phyloP scores from a whole-genome alignment of 768 basidiomycete species.

The Lentinula boryana region DNA sequence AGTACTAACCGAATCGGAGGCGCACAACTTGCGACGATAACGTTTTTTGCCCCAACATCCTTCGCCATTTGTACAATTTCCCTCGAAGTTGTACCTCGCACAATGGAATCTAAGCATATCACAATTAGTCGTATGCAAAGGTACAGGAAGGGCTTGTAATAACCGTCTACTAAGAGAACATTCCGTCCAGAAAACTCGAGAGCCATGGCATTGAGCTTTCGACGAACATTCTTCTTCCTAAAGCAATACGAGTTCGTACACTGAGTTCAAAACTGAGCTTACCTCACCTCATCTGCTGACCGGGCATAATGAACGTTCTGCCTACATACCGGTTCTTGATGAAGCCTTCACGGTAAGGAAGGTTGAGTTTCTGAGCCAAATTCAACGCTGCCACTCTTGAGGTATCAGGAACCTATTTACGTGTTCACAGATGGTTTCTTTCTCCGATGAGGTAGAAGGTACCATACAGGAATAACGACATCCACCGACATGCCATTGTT shows the following conservation, averaged over 20 bases:
- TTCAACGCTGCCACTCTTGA: constrained; percentile 95
- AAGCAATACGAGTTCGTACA: not conserved
- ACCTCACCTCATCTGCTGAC: constrained; percentile 83
- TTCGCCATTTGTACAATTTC: constrained; percentile 99
- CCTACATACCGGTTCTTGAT: constrained; percentile 99
- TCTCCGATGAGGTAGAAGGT: not conserved
- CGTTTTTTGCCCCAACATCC: constrained; percentile 94
- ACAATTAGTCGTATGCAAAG: not conserved
- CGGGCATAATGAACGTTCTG: constrained; percentile 99
- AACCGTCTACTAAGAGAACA: constrained; percentile 94
- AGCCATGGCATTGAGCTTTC: constrained; percentile 98
- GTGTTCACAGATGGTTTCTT: not conserved
- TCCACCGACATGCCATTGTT: constrained; percentile 72
- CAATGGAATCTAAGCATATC: constrained; percentile 77
- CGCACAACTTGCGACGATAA: constrained; percentile 94
- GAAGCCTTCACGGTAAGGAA: constrained; percentile 97
- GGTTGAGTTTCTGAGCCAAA: constrained; percentile 79
- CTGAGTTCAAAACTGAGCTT: not conserved
- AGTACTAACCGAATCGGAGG: constrained; percentile 80
- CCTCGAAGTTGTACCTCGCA: constrained; percentile 96
- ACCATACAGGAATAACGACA: constrained; percentile 85
- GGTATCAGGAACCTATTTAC: constrained; percentile 82
- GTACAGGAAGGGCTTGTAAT: constrained; percentile 11
- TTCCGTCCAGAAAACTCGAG: constrained; percentile 90
- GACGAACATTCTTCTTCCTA: constrained; percentile 89